A percentile compares a stretch with the other conserved stretches of the same genome.
Conservation (phyloP, 257 asterid species). For the Nicotiana obtusifolia region DNA sequence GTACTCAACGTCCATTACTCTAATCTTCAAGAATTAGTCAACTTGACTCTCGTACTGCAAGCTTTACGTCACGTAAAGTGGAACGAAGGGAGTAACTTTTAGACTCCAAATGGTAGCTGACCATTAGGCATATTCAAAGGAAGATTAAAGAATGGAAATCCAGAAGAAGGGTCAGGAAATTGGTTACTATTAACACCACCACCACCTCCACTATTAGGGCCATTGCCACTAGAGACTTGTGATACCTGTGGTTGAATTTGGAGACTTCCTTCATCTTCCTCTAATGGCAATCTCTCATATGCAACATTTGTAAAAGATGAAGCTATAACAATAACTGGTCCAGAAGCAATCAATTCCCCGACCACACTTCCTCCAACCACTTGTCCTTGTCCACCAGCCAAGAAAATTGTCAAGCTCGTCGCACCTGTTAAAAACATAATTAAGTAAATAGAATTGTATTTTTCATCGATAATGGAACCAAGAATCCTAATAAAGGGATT, state of each 20-base stretch:
- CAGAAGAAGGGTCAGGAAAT: slow-evolving; percentile 16
- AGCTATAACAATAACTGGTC: slow-evolving; percentile 14
- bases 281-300: slow-evolving; percentile 17
- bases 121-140: slow-evolving; percentile 18
- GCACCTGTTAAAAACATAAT: slow-evolving; percentile 4
- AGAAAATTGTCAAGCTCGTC: slow-evolving; percentile 6
- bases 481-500: not conserved
- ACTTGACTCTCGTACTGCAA: no score
- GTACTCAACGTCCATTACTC: no score
- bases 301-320: slow-evolving; percentile 19
- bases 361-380: slow-evolving; percentile 16
- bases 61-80: no score
- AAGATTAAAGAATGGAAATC: slow-evolving; percentile 17
- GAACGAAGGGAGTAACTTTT: not conserved
- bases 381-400: slow-evolving; percentile 19
- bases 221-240: not conserved
- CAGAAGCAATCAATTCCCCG: slow-evolving; percentile 13
- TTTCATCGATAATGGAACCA: not conserved
- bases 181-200: not conserved
- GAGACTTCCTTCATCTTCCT: slow-evolving; percentile 3
- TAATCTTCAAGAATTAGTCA: no score
- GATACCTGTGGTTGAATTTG: slow-evolving; percentile 6
- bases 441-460: not conserved
- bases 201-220: not conserved
- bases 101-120: slow-evolving; percentile 14